A percentile compares a stretch with the other conserved stretches of the same genome.
phyloP scores from a whole-genome alignment of 352 stramenopile species.

The Phytopythium helicoides region DNA sequence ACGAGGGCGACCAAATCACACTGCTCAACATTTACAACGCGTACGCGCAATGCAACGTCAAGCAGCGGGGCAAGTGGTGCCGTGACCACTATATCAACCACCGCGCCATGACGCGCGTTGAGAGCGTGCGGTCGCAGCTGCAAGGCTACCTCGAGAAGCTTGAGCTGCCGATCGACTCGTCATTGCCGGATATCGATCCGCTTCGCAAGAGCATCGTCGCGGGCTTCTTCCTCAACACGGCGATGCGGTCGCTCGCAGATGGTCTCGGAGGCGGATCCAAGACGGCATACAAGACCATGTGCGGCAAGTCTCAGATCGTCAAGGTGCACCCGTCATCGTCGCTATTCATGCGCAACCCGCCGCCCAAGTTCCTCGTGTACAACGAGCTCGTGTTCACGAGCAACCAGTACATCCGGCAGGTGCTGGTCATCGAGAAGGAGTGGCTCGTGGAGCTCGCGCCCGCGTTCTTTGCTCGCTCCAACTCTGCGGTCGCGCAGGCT shows the following conservation, averaged over 20 bases:
- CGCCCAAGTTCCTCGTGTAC: conserved; percentile 84
- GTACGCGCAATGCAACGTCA: conserved; percentile 64
- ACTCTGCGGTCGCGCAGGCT: neutral
- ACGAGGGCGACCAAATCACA: conserved; percentile 84
- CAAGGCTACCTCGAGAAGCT: conserved; percentile 72
- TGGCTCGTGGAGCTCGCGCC: conserved; percentile 86
- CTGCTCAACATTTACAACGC: conserved; percentile 81
- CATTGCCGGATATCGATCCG: conserved; percentile 76
- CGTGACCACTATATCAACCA: conserved; percentile 86
- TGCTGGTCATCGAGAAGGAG: conserved; percentile 87
- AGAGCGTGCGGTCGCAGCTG: conserved; percentile 76
- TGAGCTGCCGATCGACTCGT: conserved; percentile 60
- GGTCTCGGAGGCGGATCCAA: conserved; percentile 58
- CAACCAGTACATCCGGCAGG: conserved; percentile 89
- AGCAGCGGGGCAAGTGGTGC: conserved; percentile 87
- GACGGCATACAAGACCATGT: conserved; percentile 87
- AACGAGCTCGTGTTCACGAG: conserved; percentile 91
- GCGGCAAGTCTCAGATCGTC: conserved; percentile 73
- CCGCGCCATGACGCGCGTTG: conserved; percentile 80
- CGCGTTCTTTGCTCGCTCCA: conserved; percentile 72
- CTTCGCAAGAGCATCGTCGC: conserved; percentile 86
- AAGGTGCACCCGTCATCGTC: conserved; percentile 89
- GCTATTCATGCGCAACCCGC: conserved; percentile 87
- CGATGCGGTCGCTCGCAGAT: conserved; percentile 80
- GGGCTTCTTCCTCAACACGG: conserved; percentile 88